Percentiles rank a stretch among this genome's conserved stretches.
Evolutionary conservation across 1,284 basidiomycete genomes (phyloP).

Genomic region (Stygiomarasmius scandens): DNA sequence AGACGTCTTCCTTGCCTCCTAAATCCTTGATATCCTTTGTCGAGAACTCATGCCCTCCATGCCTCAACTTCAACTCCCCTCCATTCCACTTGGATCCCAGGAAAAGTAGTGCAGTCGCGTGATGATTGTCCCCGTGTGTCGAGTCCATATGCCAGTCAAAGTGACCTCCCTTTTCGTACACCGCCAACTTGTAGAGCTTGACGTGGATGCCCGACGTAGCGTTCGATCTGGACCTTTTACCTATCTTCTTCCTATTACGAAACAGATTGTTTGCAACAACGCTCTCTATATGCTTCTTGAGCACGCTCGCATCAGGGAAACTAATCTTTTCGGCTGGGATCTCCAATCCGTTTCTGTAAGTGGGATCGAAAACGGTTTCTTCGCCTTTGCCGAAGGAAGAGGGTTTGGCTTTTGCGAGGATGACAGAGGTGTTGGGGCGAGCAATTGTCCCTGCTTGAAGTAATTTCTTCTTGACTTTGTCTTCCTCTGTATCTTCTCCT

Average conservation of each 20-base stretch:
- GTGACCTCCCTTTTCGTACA: constrained; percentile 20
- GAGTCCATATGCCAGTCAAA: constrained; percentile 22
- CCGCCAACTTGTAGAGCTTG: constrained; percentile 19
- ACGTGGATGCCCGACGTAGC: constrained; percentile 6
- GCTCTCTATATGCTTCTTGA: too few species aligned
- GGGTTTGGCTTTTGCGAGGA: too few species aligned
- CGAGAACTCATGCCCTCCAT: constrained; percentile 9
- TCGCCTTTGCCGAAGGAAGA: too few species aligned
- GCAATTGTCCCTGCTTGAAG: background rate
- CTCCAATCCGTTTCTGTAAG: too few species aligned
- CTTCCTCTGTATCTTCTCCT: too few species aligned
- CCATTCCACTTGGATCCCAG: constrained; percentile 20
- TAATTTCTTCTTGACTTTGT: too few species aligned
- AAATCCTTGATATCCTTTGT: background rate
- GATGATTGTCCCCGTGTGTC: constrained; percentile 21
- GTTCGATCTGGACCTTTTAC: too few species aligned
- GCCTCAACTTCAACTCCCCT: constrained; percentile 15
- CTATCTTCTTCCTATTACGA: too few species aligned
- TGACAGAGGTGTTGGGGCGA: background rate
- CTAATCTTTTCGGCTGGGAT: too few species aligned
- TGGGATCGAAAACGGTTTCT: too few species aligned
- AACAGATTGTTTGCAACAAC: too few species aligned
- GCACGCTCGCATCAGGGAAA: too few species aligned
- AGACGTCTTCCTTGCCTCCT: background rate
- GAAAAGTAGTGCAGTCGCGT: constrained; percentile 19